Evolutionary conservation across 306 rosid genomes (phyloP), one percentile per base, ranked within the genome.

Genomic region (Casuarina glauca): DNA sequence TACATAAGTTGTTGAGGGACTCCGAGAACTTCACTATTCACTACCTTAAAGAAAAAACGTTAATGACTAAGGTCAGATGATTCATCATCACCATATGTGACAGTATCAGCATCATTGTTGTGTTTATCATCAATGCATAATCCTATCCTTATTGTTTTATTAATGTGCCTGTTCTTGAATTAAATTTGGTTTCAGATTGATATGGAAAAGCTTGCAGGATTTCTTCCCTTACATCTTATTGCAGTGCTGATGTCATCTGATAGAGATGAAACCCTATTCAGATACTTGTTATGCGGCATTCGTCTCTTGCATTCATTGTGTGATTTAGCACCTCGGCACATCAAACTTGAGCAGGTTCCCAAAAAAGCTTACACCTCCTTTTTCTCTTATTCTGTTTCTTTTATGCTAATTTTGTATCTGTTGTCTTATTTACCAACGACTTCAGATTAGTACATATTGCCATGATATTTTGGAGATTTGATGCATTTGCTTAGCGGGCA

Each of bases 251-350:
- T 89, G 67, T 80, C 93, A 70, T 68, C 92, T 67, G 82, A 86
- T 39, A 84, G 81, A 82, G 84, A 88, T 76, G 98, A 90, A 81
- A 81, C 86, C 74, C 35, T 78, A 74, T 86, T 83, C 79, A 92
- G 78, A 82, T 89, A 92, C 87, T 82, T 92, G 80, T 78, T 89
- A 76, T 79, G 88, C 72, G 97, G 97, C 38, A 79, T 90, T 69
- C 93, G 98, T 50, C 93, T 94, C 60, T 86, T 94, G 88, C 91
- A 92, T 81, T 87, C 98, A 82, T 86, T 90, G 79, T 94, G 92
- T 78, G 98, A 94, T 78, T 88, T 94, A 84, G 94, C 98, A 35
- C 88, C 91, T 87, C 91, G 95, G 54, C 85, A 89, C 80, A 62
- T 95, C 72, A 92, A 88, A 83, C 87, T 94, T 36, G 97, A 92